A percentile compares a stretch with the other conserved stretches of the same genome.
phyloP scores from a whole-genome alignment of 2,329 filamentous ascomycete species.

The Fusarium floridanum region DNA sequence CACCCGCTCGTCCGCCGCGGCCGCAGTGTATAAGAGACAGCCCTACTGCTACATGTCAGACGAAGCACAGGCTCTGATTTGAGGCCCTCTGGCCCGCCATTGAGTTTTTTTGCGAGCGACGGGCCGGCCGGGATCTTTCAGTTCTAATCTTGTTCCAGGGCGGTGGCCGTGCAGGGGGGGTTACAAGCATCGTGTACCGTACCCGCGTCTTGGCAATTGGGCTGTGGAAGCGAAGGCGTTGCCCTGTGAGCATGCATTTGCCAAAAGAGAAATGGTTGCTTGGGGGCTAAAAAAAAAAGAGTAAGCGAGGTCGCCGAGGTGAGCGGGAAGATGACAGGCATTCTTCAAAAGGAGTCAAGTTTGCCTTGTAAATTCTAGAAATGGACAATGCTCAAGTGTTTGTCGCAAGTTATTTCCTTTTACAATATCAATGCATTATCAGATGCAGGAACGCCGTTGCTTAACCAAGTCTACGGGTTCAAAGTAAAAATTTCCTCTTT shows the following conservation, averaged over 20 bases:
- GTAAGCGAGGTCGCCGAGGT: background rate
- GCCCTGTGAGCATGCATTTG: background rate
- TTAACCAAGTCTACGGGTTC: background rate
- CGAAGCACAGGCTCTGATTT: background rate
- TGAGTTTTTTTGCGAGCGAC: slow-evolving; percentile 2
- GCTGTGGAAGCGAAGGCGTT: background rate
- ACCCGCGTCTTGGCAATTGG: slow-evolving; percentile 3
- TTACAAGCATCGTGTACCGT: background rate
- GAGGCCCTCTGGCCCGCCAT: background rate
- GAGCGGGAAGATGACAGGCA: background rate
- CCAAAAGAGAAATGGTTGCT: background rate
- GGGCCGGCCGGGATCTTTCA: background rate
- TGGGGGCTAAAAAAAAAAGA: background rate
- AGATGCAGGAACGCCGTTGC: background rate
- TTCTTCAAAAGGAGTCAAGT: background rate
- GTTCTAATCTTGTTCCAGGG: slow-evolving; percentile 1
- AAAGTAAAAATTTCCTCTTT: background rate
- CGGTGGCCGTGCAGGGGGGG: background rate
- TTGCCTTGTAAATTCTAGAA: background rate
- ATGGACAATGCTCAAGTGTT: background rate
- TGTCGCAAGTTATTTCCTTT: background rate
- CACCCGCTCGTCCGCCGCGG: too few relatives aligned
- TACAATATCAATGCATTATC: background rate
- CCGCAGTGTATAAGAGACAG: too few relatives aligned
- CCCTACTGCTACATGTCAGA: background rate